Base-by-base conservation (phyloP, 129 eudicot genomes). In the Flaveria brownii region DNA sequence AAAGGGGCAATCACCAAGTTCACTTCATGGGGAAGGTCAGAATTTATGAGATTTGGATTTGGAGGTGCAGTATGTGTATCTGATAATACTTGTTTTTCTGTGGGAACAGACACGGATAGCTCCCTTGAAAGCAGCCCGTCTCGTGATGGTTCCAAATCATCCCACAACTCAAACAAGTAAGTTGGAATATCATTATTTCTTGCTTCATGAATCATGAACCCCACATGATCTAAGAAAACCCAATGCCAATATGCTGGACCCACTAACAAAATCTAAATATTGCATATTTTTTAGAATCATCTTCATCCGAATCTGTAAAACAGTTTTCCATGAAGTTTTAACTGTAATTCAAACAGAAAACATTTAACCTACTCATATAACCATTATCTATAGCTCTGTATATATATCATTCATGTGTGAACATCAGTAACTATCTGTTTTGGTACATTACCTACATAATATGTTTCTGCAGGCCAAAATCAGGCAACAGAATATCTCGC, bases 31-130 rank as follows among this genome's bases (percentile, higher is more conserved):
- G 25, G 84, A 71, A 76, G 86, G 84, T 85, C 71, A 83, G 76
- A 72, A 77, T 47, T 22, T 80, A 28, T 68, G 70, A 52, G 26
- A 43, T 77, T 79, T 55, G 79, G 30, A 26, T 77, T 71, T 51
- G 80, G 60, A 5, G 85, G 74, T 81, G 88, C 75, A 55, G 80
- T 79, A 68, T 79, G 83, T 62, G 55, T 71, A 76, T 87, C 88
- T 82, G 83, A 83, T 69, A 43, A 85, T 61, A 70, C 73, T 81
- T 82, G 46, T 82, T 77, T 85, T 80, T 89, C 80, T 84, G 54
- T 84, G 77, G 84, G 86, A 76, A 84, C 94, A 82, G 97, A 88
- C 80, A 76, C 87, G 72, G 96, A 90, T 62, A 86, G 82, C 81
- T 85, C 84, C 13, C 59, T 46, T 18, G 87, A 83, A 36, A 64